phyloP scores from a whole-genome alignment of 768 basidiomycete species.

The Leccinum arenicola region DNA sequence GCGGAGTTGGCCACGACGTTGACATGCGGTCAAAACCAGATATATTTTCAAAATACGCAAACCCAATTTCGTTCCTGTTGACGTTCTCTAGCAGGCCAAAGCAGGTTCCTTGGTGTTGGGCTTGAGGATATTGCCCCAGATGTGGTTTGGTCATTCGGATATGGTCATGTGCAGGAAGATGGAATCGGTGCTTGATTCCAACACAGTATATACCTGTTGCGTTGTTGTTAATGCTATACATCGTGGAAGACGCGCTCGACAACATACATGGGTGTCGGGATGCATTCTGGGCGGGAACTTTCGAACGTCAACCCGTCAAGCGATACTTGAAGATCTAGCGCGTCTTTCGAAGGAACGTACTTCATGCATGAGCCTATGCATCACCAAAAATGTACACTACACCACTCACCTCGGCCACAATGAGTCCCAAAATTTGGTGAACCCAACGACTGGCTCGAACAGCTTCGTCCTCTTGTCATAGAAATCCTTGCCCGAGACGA shows the following conservation, averaged over 20 bases:
- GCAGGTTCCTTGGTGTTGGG: constrained; percentile 99
- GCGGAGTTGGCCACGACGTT: constrained; percentile 84
- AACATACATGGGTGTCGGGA: constrained; percentile 82
- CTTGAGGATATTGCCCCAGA: constrained; percentile 90
- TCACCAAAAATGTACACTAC: neutral
- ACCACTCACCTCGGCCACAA: constrained; percentile 83
- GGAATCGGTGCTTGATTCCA: constrained; percentile 90
- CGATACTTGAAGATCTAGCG: constrained; percentile 87
- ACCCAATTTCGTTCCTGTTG: constrained; percentile 85
- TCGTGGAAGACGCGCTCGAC: neutral
- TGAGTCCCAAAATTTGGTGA: constrained; percentile 95
- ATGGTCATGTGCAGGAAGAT: constrained; percentile 97
- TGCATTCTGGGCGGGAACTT: constrained; percentile 89
- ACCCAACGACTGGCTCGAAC: constrained; percentile 89
- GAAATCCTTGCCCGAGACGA: constrained; percentile 75
- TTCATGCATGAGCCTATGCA: constrained; percentile 31
- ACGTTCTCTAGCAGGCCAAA: constrained; percentile 87
- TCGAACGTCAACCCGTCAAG: constrained; percentile 84
- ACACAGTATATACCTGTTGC: constrained; percentile 80
- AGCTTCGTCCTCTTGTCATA: constrained; percentile 69
- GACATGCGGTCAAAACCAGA: constrained; percentile 93
- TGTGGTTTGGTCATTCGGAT: constrained; percentile 73
- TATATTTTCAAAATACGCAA: constrained; percentile 98
- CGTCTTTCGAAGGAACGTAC: constrained; percentile 51
- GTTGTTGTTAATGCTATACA: neutral